Conservation (phyloP, 305 asterid species). For the Fraxinus sp. region DNA sequence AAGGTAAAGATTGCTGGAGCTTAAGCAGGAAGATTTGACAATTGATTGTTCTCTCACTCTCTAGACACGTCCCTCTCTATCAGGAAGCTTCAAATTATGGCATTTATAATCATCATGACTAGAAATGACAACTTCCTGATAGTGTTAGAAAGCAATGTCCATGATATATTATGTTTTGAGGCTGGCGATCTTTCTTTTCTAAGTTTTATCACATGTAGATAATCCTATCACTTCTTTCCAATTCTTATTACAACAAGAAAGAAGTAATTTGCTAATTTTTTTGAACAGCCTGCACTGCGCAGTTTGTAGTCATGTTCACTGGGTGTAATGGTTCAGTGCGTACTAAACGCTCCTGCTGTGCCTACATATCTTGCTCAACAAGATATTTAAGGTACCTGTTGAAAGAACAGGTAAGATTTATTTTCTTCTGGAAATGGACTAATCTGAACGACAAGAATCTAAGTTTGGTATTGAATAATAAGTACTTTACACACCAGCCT, state of each 20-base stretch:
- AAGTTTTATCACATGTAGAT: constrained; percentile 11
- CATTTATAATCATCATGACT: neutral
- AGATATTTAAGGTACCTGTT: neutral
- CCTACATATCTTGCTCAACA: neutral
- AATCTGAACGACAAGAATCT: neutral
- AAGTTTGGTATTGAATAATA: neutral
- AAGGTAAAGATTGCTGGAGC: neutral
- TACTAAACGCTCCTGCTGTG: constrained; percentile 36
- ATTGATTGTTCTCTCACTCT: neutral
- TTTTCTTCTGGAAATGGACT: constrained; percentile 13
- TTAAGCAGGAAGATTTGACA: neutral
- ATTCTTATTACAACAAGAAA: neutral
- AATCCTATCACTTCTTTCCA: constrained; percentile 12
- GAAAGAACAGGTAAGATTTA: constrained; percentile 56
- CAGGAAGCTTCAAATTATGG: neutral
- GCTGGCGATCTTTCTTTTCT: neutral
- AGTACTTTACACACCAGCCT: neutral
- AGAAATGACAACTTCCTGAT: constrained; percentile 5
- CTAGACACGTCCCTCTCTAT: constrained; percentile 3
- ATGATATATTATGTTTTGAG: neutral
- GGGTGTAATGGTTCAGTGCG: constrained; percentile 40
- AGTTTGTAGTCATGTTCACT: constrained; percentile 87
- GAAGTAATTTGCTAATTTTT: constrained; percentile 1
- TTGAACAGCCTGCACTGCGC: constrained; percentile 68
- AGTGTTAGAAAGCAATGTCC: constrained; percentile 11